A percentile compares a stretch with the other conserved stretches of the same genome.
phyloP scores from a whole-genome alignment of 345 rosid genomes.

The Geranium rotundifolium region DNA sequence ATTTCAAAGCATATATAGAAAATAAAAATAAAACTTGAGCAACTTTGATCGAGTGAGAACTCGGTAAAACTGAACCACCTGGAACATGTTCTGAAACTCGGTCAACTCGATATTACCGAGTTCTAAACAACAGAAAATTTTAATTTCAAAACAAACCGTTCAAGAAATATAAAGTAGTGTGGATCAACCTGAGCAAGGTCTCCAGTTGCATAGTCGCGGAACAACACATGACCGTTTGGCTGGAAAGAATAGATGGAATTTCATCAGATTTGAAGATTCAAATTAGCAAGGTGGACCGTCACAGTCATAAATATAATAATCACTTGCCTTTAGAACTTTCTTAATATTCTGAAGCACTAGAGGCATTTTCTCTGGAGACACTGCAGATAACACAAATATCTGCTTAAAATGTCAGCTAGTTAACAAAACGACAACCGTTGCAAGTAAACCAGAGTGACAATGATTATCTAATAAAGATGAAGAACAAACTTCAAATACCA shows the following conservation, averaged over 20 bases:
- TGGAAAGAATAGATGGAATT: constrained; percentile 18
- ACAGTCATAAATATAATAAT: constrained; percentile 2
- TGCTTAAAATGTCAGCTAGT: constrained; percentile 62
- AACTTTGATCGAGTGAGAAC: too few relatives aligned
- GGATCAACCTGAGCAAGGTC: constrained; percentile 84
- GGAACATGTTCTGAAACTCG: too few relatives aligned
- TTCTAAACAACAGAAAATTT: too few relatives aligned
- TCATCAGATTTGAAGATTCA: too few relatives aligned
- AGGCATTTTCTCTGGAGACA: constrained; percentile 90
- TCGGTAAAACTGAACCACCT: too few relatives aligned
- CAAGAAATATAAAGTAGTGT: neutral
- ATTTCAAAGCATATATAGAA: too few relatives aligned
- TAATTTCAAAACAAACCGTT: too few relatives aligned
- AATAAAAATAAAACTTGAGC: too few relatives aligned
- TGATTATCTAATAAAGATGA: neutral
- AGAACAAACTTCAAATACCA: constrained; percentile 36
- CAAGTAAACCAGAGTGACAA: constrained; percentile 6
- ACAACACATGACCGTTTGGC: constrained; percentile 68
- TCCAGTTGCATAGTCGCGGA: constrained; percentile 83
- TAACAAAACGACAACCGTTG: constrained; percentile 17
- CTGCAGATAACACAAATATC: constrained; percentile 91
- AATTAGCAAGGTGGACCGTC: too few relatives aligned
- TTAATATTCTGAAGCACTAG: constrained; percentile 55
- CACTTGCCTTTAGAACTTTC: constrained; percentile 61
- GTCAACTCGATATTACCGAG: too few relatives aligned